phyloP scores from a whole-genome alignment of 2,329 filamentous ascomycete species.

The Monilinia vaccinii-corymbosi region DNA sequence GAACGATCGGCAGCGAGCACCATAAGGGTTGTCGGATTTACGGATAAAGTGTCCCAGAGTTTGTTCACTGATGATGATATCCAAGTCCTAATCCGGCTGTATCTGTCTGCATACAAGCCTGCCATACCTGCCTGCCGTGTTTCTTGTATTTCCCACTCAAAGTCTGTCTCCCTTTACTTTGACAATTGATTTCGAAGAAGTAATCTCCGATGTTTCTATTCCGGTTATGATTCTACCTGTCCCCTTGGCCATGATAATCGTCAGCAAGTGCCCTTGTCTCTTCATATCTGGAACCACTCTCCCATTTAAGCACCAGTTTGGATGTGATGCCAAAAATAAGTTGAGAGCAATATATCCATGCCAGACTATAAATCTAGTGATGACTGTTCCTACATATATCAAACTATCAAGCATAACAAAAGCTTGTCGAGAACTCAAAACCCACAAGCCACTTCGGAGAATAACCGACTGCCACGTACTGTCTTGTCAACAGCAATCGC shows the following conservation, averaged over 20 bases:
- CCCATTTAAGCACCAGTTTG: not conserved
- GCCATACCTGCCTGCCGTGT: not conserved
- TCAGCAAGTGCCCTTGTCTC: not conserved
- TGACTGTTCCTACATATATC: slow-evolving; percentile 7
- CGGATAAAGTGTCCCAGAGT: not conserved
- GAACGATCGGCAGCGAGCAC: slow-evolving; percentile 3
- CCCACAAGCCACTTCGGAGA: slow-evolving; percentile 10
- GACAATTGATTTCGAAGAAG: not conserved
- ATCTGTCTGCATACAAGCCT: not conserved
- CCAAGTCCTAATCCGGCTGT: not conserved
- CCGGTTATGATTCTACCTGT: not conserved
- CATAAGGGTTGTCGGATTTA: not conserved
- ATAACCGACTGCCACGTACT: slow-evolving; percentile 11
- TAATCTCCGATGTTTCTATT: not conserved
- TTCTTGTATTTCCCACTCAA: no score
- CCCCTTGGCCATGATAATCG: not conserved
- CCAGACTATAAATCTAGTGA: slow-evolving; percentile 5
- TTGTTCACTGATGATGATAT: not conserved
- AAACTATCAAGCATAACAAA: slow-evolving; percentile 10
- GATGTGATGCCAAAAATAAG: not conserved
- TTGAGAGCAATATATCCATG: not conserved
- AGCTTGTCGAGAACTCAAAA: not conserved
- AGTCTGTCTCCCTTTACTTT: not conserved
- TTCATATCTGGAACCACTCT: not conserved
- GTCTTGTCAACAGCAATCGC: not conserved